A percentile compares a stretch with the other conserved stretches of the same genome.
These are phyloP conservation scores for Aspergillus melleus DNA, from an alignment of 2,329 filamentous ascomycete genomes.

Conservation along the genomic window DNA sequence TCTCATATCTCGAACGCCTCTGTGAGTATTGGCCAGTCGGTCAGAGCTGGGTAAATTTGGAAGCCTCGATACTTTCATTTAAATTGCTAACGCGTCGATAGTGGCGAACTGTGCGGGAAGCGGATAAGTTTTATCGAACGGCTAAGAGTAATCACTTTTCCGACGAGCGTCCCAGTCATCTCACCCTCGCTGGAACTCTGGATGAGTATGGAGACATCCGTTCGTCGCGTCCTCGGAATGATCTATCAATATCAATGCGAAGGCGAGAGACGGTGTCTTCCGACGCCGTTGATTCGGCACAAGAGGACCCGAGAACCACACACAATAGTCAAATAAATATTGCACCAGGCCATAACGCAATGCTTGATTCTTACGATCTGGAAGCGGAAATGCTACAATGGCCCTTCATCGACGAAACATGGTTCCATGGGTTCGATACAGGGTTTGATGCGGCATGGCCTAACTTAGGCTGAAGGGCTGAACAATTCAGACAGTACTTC, in stretches of 20 bases:
- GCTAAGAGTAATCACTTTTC: slow-evolving; percentile 28
- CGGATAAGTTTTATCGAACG: slow-evolving; percentile 36
- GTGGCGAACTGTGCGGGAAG: slow-evolving; percentile 39
- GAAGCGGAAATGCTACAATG: slow-evolving; percentile 40
- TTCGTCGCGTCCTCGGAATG: slow-evolving; percentile 25
- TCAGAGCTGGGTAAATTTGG: slow-evolving; percentile 31
- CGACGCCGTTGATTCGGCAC: not conserved
- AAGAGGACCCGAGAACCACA: too few relatives aligned
- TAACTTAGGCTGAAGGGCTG: slow-evolving; percentile 2
- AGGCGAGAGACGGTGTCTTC: not conserved
- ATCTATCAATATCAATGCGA: slow-evolving; percentile 8
- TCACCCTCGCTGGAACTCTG: slow-evolving; percentile 34
- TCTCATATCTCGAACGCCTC: slow-evolving; percentile 34
- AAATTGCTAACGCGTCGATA: slow-evolving; percentile 11
- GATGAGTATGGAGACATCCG: slow-evolving; percentile 41
- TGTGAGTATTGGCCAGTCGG: slow-evolving; percentile 37
- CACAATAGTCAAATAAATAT: not conserved
- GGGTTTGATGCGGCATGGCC: slow-evolving; percentile 34
- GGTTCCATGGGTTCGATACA: slow-evolving; percentile 36
- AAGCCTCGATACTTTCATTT: too few relatives aligned
- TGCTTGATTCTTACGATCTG: slow-evolving; percentile 24
- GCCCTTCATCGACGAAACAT: slow-evolving; percentile 39
- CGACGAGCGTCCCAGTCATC: slow-evolving; percentile 27
- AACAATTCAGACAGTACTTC: too few relatives aligned
- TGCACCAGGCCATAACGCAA: slow-evolving; percentile 2